A percentile compares a stretch with the other conserved stretches of the same genome.
phyloP scores from a whole-genome alignment of 495 filamentous ascomycete species.

The Penicillium salamii region DNA sequence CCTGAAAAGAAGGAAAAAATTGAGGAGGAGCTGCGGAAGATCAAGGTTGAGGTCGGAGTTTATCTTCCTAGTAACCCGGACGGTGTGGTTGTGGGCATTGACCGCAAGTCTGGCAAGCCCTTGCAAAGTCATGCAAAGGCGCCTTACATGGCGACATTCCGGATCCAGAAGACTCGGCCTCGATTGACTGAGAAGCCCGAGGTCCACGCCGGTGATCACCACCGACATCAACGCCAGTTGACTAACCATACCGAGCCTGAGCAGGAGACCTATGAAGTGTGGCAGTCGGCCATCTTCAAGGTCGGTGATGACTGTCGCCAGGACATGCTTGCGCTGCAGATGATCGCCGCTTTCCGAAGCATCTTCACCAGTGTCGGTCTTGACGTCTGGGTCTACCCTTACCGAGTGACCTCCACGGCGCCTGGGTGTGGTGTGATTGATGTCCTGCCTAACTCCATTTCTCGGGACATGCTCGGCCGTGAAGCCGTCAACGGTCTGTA shows the following conservation, averaged over 20 bases:
- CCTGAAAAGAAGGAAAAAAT: slow-evolving; percentile 99
- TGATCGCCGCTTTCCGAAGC: slow-evolving; percentile 95
- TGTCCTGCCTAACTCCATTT: slow-evolving; percentile 95
- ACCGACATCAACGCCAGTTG: slow-evolving; percentile 50
- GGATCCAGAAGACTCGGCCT: slow-evolving; percentile 77
- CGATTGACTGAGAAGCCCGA: slow-evolving; percentile 25
- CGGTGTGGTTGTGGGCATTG: slow-evolving; percentile 93
- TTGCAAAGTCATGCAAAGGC: slow-evolving; percentile 97
- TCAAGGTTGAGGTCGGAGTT: slow-evolving; percentile 93
- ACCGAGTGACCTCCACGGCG: slow-evolving; percentile 96
- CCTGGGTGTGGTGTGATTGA: slow-evolving; percentile 98
- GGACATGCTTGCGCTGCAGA: slow-evolving; percentile 92
- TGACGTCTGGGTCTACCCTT: slow-evolving; percentile 95
- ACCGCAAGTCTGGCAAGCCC: slow-evolving; percentile 95
- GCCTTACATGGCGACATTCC: slow-evolving; percentile 97
- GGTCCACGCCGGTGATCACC: slow-evolving; percentile 11
- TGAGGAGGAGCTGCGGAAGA: slow-evolving; percentile 91
- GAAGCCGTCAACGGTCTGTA: slow-evolving; percentile 97
- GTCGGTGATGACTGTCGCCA: slow-evolving; percentile 98
- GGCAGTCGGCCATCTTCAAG: slow-evolving; percentile 99
- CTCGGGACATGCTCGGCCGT: slow-evolving; percentile 95
- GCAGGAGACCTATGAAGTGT: slow-evolving; percentile 73
- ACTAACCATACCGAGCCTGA: slow-evolving; percentile 40
- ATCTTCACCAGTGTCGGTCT: slow-evolving; percentile 93
- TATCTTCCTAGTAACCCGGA: slow-evolving; percentile 98